Evolutionary conservation across 371 early-diverging fungal species (phyloP).

Genomic region (Circinella minor): DNA sequence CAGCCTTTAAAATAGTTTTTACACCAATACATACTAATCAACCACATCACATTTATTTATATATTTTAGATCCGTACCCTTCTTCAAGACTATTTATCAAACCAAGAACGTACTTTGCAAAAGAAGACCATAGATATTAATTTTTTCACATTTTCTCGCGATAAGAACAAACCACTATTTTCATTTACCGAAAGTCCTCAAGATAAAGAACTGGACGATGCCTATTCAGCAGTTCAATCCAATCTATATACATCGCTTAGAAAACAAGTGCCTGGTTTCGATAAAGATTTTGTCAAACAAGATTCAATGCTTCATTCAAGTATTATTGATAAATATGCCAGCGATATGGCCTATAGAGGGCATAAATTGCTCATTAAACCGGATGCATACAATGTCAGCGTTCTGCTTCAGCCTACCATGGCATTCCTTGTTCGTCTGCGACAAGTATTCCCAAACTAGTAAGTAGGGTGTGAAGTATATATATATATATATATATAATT

Average conservation of each 20-base stretch:
- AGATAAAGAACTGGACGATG: constrained; percentile 31
- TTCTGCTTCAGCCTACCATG: constrained; percentile 71
- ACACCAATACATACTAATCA: not conserved
- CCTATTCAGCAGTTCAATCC: constrained; percentile 43
- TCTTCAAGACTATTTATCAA: constrained; percentile 74
- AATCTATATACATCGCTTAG: constrained; percentile 35
- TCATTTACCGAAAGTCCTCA: constrained; percentile 44
- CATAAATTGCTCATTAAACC: constrained; percentile 73
- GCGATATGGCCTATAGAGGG: constrained; percentile 63
- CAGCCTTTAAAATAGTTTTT: constrained; percentile 1
- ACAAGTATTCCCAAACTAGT: constrained; percentile 57
- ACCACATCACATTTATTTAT: not conserved
- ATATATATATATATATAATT: not conserved
- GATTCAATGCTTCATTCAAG: constrained; percentile 34
- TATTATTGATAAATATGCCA: constrained; percentile 72
- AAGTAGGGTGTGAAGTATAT: constrained; percentile 21
- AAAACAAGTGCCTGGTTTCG: constrained; percentile 41
- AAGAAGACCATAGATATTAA: constrained; percentile 54
- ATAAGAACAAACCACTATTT: constrained; percentile 46
- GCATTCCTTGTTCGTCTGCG: constrained; percentile 65
- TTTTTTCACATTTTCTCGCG: constrained; percentile 25
- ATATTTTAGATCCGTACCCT: constrained; percentile 64
- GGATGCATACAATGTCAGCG: constrained; percentile 74
- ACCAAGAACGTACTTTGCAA: constrained; percentile 53
- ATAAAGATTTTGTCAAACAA: constrained; percentile 16